A percentile compares a stretch with the other conserved stretches of the same genome.
These are phyloP conservation scores for Talaromyces sp. DNA, from an alignment of 2,329 filamentous ascomycete species.

Conservation along the genomic window DNA sequence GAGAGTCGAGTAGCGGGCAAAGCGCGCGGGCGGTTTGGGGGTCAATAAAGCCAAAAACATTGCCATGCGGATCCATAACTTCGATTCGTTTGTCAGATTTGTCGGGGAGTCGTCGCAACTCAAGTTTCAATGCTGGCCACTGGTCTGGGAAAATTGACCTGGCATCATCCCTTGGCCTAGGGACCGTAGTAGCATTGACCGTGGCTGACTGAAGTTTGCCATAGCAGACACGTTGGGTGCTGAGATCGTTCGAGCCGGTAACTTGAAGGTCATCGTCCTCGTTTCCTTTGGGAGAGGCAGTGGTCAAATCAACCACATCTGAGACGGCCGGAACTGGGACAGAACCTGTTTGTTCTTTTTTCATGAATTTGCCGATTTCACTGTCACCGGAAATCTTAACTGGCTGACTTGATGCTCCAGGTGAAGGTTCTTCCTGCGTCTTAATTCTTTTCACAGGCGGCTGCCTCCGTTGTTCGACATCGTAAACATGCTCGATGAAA, in stretches of 20 bases:
- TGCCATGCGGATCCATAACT: conserved; percentile 71
- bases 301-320: conserved; percentile 50
- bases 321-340: conserved; percentile 54
- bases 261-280: conserved; percentile 46
- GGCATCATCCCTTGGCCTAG: conserved; percentile 65
- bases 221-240: conserved; percentile 75
- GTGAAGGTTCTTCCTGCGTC: conserved; percentile 48
- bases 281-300: conserved; percentile 29
- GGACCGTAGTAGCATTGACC: conserved; percentile 69
- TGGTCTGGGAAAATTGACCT: conserved; percentile 54
- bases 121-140: conserved; percentile 76
- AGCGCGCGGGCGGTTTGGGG: conserved; percentile 66
- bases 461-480: conserved; percentile 67
- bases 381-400: conserved; percentile 55
- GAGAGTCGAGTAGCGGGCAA: conserved; percentile 71
- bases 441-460: conserved; percentile 69
- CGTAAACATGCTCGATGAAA: conserved; percentile 75
- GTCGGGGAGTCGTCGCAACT: conserved; percentile 62
- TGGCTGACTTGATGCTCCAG: conserved; percentile 47
- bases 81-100: conserved; percentile 64
- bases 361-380: conserved; percentile 67
- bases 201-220: conserved; percentile 71
- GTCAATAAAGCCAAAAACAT: conserved; percentile 78
- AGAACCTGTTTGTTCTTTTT: conserved; percentile 56
- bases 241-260: conserved; percentile 60